A percentile compares a stretch with the other conserved stretches of the same genome.
Evolutionary conservation across 2,329 filamentous ascomycete genomes (phyloP).

Genomic region (Rhinocladiella similis): DNA sequence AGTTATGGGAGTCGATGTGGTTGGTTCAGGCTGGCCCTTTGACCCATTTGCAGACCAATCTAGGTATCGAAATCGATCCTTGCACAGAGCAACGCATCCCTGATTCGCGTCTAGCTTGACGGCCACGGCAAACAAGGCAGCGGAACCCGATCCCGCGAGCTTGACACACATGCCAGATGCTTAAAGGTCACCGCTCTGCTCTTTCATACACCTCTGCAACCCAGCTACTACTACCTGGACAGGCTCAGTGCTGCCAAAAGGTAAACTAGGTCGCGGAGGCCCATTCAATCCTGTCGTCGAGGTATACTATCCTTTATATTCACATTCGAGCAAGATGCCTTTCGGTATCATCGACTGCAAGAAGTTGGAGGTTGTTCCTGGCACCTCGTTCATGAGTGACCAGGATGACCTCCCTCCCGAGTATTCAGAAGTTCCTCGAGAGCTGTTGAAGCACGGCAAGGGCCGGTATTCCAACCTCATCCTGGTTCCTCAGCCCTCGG

Average conservation of each 20-base stretch:
- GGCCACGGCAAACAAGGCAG: neutral
- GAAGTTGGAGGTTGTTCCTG: slow-evolving; percentile 33
- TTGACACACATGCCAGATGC: neutral
- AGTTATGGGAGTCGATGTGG: no score
- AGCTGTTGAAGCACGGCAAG: slow-evolving; percentile 33
- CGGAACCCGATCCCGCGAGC: neutral
- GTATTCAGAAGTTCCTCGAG: slow-evolving; percentile 39
- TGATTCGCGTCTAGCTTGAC: neutral
- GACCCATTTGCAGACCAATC: no score
- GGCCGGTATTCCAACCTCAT: slow-evolving; percentile 29
- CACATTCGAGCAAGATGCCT: slow-evolving; percentile 27
- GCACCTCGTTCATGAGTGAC: slow-evolving; percentile 34
- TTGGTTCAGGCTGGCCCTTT: no score
- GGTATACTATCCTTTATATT: neutral
- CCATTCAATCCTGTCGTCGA: no score
- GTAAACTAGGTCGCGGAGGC: no score
- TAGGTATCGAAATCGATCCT: no score
- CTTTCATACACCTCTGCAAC: neutral
- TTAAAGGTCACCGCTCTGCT: neutral
- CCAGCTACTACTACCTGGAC: no score
- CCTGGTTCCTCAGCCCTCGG: slow-evolving; percentile 31
- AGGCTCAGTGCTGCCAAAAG: no score
- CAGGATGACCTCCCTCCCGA: slow-evolving; percentile 47
- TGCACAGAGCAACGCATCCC: no score
- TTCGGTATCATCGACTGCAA: slow-evolving; percentile 35